Evolutionary conservation across 2,329 filamentous ascomycete species (phyloP).

Genomic region (Neonectria ditissima): DNA sequence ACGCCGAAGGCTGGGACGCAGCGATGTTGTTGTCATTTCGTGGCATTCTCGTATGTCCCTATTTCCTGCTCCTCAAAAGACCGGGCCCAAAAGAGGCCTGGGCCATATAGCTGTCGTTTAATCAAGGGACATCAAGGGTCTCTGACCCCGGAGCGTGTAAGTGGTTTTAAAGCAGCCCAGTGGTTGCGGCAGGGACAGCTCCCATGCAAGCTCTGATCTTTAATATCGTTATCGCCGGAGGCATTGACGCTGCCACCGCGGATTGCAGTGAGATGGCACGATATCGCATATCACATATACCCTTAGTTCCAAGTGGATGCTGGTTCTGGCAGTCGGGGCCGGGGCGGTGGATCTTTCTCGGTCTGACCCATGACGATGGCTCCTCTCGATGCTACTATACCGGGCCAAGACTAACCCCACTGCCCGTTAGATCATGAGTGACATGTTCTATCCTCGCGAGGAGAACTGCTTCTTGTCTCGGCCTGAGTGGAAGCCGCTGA

Average conservation of each 20-base stretch:
- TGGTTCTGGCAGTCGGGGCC: constrained; percentile 28
- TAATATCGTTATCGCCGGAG: constrained; percentile 11
- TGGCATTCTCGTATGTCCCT: constrained; percentile 50
- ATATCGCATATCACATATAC: constrained; percentile 46
- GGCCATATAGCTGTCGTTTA: not conserved
- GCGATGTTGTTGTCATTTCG: constrained; percentile 54
- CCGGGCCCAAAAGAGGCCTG: not conserved
- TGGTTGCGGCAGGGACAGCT: constrained; percentile 9
- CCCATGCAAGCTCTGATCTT: constrained; percentile 1
- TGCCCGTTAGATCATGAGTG: constrained; percentile 51
- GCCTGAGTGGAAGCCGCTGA: constrained; percentile 52
- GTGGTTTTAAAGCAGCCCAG: constrained; percentile 11
- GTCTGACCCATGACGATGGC: constrained; percentile 30
- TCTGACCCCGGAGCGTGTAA: constrained; percentile 10
- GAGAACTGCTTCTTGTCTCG: constrained; percentile 52
- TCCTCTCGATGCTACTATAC: constrained; percentile 39
- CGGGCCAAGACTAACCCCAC: constrained; percentile 38
- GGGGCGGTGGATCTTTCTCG: constrained; percentile 37
- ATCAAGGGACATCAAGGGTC: constrained; percentile 13
- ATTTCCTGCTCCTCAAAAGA: constrained; percentile 7
- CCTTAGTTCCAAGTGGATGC: constrained; percentile 40
- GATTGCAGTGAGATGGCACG: constrained; percentile 42
- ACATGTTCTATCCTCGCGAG: constrained; percentile 51
- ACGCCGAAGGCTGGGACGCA: constrained; percentile 51
- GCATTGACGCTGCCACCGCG: constrained; percentile 4